Base-by-base conservation (phyloP, 2,329 filamentous ascomycete species). In the Sarocladium brachiariae region DNA sequence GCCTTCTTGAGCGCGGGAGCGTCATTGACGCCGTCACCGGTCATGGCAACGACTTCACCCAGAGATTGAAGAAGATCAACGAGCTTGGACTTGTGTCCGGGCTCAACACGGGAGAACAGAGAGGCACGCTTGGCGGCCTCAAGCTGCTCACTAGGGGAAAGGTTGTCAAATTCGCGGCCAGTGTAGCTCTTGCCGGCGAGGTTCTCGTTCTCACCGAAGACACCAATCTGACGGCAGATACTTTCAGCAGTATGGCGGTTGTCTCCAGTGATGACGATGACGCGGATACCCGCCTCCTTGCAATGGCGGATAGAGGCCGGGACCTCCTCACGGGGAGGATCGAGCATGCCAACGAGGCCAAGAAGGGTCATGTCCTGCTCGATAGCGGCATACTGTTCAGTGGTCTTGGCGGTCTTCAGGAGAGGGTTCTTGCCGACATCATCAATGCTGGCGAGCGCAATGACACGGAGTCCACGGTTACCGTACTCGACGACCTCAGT, bases 41-140 rank as follows among this genome's bases (percentile, higher is more conserved):
- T 99, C 93, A 99, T 99, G 58, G 93, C 93, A 56, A 99, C 95
- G 38, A 99, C 93, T 66, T 99, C 89, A 54, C 89, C 89, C 48
- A 88, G 77, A 52, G 88, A 89, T 68, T 99, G 95, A 41, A 99
- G 86, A 39, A 99, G 84, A 66, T 99, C 93, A 45, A 99, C 92
- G 41, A 99, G 82, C 70, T 89, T 93, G n/a, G 88, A 95, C 78
- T 99, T 99, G 78, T 99, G 93, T 47, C 79, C 83, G 49, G 93
- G 93, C 69, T 99, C 93, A 21, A 95, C 95, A 56, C 93, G 87
- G 31, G 93, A 99, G 75, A 99, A 99, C 27, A 99, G 77, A 46
- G 87, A 95, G 2, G 92, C 93, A 38, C 74, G 82, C 71, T 87
- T 88, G 46, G 89, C 92, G 18, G 89, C 93, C 62, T 87, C 78